These are phyloP conservation scores for Mortierella sp. DNA, from an alignment of 371 early-diverging fungal species.

Conservation along the genomic window DNA sequence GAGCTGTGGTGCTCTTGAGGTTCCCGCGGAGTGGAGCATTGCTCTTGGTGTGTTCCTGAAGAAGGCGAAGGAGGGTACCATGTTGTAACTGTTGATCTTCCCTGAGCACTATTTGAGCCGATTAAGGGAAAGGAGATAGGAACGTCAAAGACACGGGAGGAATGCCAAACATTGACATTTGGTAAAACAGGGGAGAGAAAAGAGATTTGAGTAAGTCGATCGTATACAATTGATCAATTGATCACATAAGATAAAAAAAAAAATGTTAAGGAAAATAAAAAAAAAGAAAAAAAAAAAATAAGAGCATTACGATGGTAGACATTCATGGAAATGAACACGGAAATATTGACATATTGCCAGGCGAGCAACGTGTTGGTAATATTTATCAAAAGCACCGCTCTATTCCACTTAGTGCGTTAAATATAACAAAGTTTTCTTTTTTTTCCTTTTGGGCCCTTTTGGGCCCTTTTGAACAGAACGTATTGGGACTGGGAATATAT, in stretches of 20 bases:
- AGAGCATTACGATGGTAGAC: too few species aligned
- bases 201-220: not conserved
- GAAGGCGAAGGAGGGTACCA: constrained; percentile 2
- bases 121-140: constrained; percentile 5
- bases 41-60: constrained; percentile 5
- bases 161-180: constrained; percentile 17
- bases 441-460: too few species aligned
- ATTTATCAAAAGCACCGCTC: too few species aligned
- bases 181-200: not conserved
- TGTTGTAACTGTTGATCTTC: constrained; percentile 8
- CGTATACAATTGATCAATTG: not conserved
- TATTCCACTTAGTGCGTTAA: too few species aligned
- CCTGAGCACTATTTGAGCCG: not conserved
- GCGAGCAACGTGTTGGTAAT: too few species aligned
- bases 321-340: too few species aligned
- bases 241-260: not conserved
- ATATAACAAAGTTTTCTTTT: too few species aligned
- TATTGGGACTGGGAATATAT: too few species aligned
- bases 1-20: constrained; percentile 1
- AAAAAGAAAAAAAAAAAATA: too few species aligned
- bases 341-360: too few species aligned
- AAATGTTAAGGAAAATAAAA: not conserved
- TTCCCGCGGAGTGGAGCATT: not conserved
- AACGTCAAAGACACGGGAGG: not conserved
- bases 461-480: too few species aligned